Base-by-base conservation (phyloP, 257 asterid species). In the Phtheirospermum japonicum region DNA sequence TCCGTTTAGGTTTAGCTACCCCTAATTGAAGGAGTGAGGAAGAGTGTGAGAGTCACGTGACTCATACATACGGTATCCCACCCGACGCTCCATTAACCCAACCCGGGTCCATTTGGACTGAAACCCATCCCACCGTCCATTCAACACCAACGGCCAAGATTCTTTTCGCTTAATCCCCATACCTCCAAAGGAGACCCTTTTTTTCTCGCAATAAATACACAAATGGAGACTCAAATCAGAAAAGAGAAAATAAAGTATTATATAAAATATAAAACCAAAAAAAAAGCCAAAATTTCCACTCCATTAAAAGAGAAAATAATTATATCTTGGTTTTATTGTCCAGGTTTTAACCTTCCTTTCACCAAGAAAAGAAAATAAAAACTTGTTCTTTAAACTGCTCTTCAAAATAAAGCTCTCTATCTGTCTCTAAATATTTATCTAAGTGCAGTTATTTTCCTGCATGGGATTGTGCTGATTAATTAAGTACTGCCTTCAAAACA, bases 401-500 rank as follows among this genome's bases (percentile, higher is more conserved):
- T 50, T 20, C 57, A 50, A 20, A 50, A 50, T 9, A 50, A 48
- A 50, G 30, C 56, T 50, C 56, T 18, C 56, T 49, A 30, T 0
- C 56, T 9, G 31, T 48, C 54, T 50, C 57, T 50, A 4, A 14
- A 48, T 9, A 40, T 19, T 20, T 50, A 7, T 19, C 54, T n/a
- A 7, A 50, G 32, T 18, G 0, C 14, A 18, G 26, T 46, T 50
- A 4, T 20, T 18, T 20, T 9, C 32, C 32, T 77, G 74, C 76
- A 67, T 66, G 76, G 74, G 62, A 63, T 77, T 69, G 28, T 51
- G 71, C 36, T 42, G 61, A 73, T 65, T 19, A 7, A 18, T 62
- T 48, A 20, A 26, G 18, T 5, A 50, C 50, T 40, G 18, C 54
- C 55, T 36, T 61, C 53, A 16, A 70, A 52, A 45, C 74, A 66